Percentiles rank a stretch among this genome's conserved stretches.
Conservation (phyloP, 2,329 filamentous ascomycete species). For the Hymenoscyphus fructigenus region DNA sequence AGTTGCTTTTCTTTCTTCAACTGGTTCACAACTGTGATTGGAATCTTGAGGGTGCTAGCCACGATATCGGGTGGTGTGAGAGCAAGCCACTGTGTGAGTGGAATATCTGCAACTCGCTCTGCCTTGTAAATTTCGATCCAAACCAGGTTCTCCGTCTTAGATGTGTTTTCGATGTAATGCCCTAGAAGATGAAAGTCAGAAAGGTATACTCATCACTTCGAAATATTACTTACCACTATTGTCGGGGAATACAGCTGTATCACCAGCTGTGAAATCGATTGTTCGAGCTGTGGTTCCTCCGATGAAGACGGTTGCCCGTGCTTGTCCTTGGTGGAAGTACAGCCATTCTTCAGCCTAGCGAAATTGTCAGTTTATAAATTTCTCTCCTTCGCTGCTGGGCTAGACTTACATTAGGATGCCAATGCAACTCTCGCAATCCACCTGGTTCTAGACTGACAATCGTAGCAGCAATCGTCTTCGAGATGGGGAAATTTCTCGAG, state of each 20-base stretch:
- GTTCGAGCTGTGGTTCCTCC: slow-evolving; percentile 61
- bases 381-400: no score
- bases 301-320: slow-evolving; percentile 63
- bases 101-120: slow-evolving; percentile 65
- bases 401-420: slow-evolving; percentile 64
- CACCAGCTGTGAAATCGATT: slow-evolving; percentile 66
- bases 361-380: not conserved
- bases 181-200: slow-evolving; percentile 45
- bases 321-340: slow-evolving; percentile 65
- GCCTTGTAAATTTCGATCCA: slow-evolving; percentile 71
- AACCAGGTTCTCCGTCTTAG: slow-evolving; percentile 59
- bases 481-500: slow-evolving; percentile 64
- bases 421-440: slow-evolving; percentile 65
- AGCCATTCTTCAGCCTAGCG: slow-evolving; percentile 66
- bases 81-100: slow-evolving; percentile 67
- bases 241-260: slow-evolving; percentile 46
- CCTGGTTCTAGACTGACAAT: slow-evolving; percentile 63
- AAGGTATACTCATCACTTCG: slow-evolving; percentile 43
- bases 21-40: slow-evolving; percentile 53
- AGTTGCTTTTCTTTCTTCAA: slow-evolving; percentile 66
- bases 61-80: slow-evolving; percentile 64
- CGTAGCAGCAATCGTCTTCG: slow-evolving; percentile 64
- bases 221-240: not conserved
- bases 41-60: slow-evolving; percentile 58
- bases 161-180: slow-evolving; percentile 70